Base-by-base conservation (phyloP, 1,284 basidiomycete species). In the Moesziomyces parantarcticus region DNA sequence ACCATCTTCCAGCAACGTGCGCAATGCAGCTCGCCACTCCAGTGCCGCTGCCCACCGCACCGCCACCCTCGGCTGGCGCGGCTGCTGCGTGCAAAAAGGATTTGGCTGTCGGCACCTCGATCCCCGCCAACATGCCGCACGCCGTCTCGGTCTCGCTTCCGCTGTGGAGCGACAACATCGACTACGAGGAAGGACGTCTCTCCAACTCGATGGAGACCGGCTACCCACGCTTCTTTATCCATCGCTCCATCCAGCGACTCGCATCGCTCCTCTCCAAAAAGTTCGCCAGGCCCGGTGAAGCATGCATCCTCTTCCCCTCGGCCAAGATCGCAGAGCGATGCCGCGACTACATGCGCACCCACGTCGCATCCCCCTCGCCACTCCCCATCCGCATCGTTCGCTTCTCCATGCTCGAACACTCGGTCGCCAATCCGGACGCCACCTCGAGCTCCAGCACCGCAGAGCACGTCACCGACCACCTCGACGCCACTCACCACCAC, bases 101-200 rank as follows among this genome's bases (percentile, higher is more conserved):
- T 50, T 63, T 57, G 46, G 62, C 62, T 9, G 71, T 75, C 25
- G 71, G 71, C 23, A 75, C 71, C 20, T 70, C 84, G 9, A 83
- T 86, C 13, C 86, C 85, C 11, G 76, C 81, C 39, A 74, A 77
- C 53, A 80, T 83, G 18, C 79, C 80, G 5, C 97, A 99, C 81
- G 97, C 97, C 40, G 94, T 98, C 66, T 96, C 94, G 1, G 95
- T 98, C n/a, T 97, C 94, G 8, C 88, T 99, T 0, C 97, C 97
- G 0, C 93, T 89, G 20, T 99, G 96, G 96, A 86, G 87, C 51
- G 97, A 98, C 85, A 94, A 92, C 76, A 89, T 99, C 48, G 95
- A 88, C 14, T 99, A 98, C 78, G 96, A 98, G 84, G 92, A 94
- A 79, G 94, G 94, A 14, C 88, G 93, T 39, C 90, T 99, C 7